Base-by-base conservation (phyloP, 2,329 filamentous ascomycete species). In the Metarhizium brunneum region DNA sequence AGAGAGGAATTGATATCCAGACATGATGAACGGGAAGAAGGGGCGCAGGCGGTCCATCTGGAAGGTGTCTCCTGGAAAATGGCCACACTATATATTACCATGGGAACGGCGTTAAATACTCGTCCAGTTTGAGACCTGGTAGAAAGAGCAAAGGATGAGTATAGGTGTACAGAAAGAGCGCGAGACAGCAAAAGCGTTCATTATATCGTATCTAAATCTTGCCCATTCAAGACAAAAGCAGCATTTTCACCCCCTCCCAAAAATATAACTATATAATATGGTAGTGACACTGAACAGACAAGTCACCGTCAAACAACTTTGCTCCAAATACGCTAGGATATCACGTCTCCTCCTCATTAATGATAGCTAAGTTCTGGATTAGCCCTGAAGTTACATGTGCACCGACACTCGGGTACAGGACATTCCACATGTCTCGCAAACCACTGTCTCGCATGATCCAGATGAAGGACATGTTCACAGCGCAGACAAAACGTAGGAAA, bases 401-500 rank as follows among this genome's bases (percentile, higher is more conserved):
- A 88, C 53, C 82, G 76, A 63, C 85, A 88, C 68, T 87, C 84
- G 1, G 85, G 83, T 52, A 87, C 83, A 0, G 85, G 84, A 63
- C 85, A 87, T 68, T 87, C 83, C 32, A 76, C 76, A 60, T 87
- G 84, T 36, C 81, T 70, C 6, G 77, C 73, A 62, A 87, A 88
- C 85, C 85, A 88, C 68, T 81, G 77, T 61, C 82, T 71, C 6
- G 84, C 83, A 64, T 87, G 85, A 61, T 87, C 84, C 56, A 86
- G 73, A 62, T 88, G 85, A 63, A 84, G 69, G 10, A 85, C 83
- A 64, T 88, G 85, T 63, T 86, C 83, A 65, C 85, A 88, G 61
- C 79, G 78, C 47, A 87, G 73, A 58, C 85, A 88, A 63, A 87
- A 87, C 0, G 82, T 86, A n/a, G 83, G 82, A 63, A 87, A 87